Conservation (phyloP, 768 basidiomycete species). For the Pleurotus eryngii region DNA sequence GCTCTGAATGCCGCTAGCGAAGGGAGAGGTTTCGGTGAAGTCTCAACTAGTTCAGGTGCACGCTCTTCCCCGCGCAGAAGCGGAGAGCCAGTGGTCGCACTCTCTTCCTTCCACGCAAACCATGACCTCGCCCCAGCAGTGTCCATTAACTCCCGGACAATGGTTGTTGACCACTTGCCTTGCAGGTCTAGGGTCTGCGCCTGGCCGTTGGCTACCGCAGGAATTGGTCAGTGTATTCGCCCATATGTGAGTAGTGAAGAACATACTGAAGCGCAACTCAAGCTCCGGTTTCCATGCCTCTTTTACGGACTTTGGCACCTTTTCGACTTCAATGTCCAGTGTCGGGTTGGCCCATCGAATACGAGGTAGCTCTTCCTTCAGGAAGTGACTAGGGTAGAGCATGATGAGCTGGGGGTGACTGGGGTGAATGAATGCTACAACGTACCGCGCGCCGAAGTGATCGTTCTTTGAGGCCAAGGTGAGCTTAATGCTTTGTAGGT, state of each 20-base stretch:
- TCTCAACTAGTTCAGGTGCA: conserved; percentile 18
- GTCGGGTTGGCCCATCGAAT: conserved; percentile 76
- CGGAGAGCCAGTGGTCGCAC: conserved; percentile 43
- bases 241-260: not conserved
- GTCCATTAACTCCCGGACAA: conserved; percentile 70
- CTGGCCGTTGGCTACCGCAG: conserved; percentile 45
- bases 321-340: conserved; percentile 57
- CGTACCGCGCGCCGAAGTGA: conserved; percentile 74
- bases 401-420: not conserved
- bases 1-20: conserved; percentile 20
- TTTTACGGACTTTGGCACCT: conserved; percentile 45
- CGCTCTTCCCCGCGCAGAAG: conserved; percentile 43
- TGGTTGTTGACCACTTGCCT: conserved; percentile 67
- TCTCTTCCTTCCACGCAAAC: conserved; percentile 51
- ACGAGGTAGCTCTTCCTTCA: conserved; percentile 73
- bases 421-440: conserved; percentile 1
- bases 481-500: conserved; percentile 51
- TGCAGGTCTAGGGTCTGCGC: conserved; percentile 48
- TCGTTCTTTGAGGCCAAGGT: conserved; percentile 61
- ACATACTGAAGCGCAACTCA: conserved; percentile 62
- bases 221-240: not conserved
- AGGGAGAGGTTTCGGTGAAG: conserved; percentile 17
- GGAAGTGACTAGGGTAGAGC: conserved; percentile 57
- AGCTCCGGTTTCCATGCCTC: conserved; percentile 63
- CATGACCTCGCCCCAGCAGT: conserved; percentile 57